Percentiles rank a stretch among this genome's conserved stretches.
Conservation (phyloP, 257 asterid species). For the Coffea eugenioides region DNA sequence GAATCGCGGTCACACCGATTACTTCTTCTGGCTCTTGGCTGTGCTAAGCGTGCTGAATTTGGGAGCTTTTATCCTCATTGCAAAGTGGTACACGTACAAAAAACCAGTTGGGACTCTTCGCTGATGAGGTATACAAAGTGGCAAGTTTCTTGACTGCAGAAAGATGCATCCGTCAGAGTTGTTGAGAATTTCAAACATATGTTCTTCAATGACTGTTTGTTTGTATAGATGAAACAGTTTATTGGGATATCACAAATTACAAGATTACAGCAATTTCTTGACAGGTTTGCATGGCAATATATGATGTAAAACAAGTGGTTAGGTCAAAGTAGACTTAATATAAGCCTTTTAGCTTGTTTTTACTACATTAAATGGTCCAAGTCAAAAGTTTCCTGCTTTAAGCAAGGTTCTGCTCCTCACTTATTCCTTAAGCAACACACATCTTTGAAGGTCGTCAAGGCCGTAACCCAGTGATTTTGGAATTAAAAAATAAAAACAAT, state of each 20-base stretch:
- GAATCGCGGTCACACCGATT: conserved; percentile 52
- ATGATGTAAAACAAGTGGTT: background rate
- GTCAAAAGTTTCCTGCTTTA: too few relatives aligned
- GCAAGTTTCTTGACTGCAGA: background rate
- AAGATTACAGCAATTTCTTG: background rate
- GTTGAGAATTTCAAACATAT: background rate
- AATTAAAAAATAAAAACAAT: too few relatives aligned
- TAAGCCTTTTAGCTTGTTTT: background rate
- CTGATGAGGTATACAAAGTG: conserved; percentile 7
- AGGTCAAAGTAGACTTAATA: background rate
- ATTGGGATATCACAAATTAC: too few relatives aligned
- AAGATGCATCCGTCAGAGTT: background rate
- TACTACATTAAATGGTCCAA: background rate
- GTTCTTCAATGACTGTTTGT: background rate
- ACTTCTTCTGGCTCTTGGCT: conserved; percentile 59
- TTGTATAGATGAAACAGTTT: background rate
- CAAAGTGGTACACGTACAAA: conserved; percentile 56
- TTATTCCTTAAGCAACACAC: too few relatives aligned
- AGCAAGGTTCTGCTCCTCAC: too few relatives aligned
- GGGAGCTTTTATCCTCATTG: conserved; percentile 44
- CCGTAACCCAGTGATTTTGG: too few relatives aligned
- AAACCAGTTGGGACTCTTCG: conserved; percentile 42
- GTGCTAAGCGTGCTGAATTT: conserved; percentile 50
- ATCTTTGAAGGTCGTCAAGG: too few relatives aligned
- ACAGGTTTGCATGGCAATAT: background rate